Conservation (phyloP, 257 asterid genomes). For the Solanum dulcamara region DNA sequence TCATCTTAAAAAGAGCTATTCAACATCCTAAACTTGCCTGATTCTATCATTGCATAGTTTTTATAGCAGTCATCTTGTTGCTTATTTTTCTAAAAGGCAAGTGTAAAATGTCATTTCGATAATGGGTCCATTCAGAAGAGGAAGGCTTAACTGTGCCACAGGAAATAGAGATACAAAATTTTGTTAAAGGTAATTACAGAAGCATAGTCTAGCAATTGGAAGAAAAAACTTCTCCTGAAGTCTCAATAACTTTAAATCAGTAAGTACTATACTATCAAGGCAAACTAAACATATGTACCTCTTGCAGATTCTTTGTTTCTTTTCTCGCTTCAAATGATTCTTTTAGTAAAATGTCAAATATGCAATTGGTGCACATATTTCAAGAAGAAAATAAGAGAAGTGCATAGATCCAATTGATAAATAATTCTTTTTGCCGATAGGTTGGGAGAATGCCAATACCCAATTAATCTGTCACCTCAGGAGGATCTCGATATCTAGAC, state of each 20-base stretch:
- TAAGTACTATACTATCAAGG: neutral
- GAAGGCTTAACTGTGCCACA: neutral
- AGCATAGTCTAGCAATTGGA: neutral
- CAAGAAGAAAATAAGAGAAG: neutral
- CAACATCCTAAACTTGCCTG: neutral
- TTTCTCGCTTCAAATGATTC: neutral
- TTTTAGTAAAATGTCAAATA: neutral
- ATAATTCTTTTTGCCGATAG: neutral
- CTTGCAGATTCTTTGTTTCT: neutral
- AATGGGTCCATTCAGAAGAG: neutral
- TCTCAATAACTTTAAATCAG: neutral
- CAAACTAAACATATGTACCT: neutral
- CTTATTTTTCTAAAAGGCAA: neutral
- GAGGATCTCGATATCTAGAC: neutral
- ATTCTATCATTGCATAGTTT: neutral
- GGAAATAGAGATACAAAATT: neutral
- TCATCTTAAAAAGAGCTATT: neutral
- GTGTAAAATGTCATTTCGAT: neutral
- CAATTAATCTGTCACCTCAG: neutral
- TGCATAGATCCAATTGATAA: neutral
- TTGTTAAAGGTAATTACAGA: neutral
- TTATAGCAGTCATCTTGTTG: neutral
- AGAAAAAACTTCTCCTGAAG: neutral
- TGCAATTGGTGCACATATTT: neutral
- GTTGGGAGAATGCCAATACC: neutral